phyloP scores from a whole-genome alignment of 352 stramenopile genomes.

The Poterioochromonas sp. region DNA sequence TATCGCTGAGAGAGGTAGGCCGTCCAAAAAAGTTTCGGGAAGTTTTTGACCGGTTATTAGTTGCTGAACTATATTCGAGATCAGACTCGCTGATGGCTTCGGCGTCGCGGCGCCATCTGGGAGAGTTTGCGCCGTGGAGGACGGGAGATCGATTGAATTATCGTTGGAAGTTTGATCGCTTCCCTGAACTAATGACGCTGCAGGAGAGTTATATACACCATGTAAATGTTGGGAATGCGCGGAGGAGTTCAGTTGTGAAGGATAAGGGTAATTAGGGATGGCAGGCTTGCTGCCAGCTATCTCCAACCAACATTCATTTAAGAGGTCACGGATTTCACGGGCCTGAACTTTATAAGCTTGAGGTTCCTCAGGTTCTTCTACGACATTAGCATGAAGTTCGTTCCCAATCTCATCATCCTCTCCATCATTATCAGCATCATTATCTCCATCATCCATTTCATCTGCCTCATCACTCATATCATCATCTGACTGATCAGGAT shows the following conservation, averaged over 20 bases:
- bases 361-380: neutral
- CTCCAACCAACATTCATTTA: neutral
- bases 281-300: neutral
- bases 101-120: too few species aligned
- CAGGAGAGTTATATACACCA: too few species aligned
- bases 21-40: neutral
- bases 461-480: neutral
- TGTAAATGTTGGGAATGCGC: too few species aligned
- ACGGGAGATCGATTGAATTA: neutral
- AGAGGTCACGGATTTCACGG: neutral
- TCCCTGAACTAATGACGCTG: neutral
- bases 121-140: too few species aligned
- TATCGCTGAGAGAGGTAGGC: neutral
- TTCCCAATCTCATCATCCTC: constrained; percentile 2
- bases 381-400: neutral
- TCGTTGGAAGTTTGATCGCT: neutral
- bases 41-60: neutral
- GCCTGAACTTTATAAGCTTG: neutral
- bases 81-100: neutral
- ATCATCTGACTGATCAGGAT: neutral
- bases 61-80: neutral
- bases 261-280: neutral
- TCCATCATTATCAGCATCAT: neutral
- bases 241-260: neutral
- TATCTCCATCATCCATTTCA: constrained; percentile 16